Evolutionary conservation across 352 stramenopile genomes (phyloP), one percentile per base, ranked within the genome.

Genomic region (Elongisporangium prolatum): DNA sequence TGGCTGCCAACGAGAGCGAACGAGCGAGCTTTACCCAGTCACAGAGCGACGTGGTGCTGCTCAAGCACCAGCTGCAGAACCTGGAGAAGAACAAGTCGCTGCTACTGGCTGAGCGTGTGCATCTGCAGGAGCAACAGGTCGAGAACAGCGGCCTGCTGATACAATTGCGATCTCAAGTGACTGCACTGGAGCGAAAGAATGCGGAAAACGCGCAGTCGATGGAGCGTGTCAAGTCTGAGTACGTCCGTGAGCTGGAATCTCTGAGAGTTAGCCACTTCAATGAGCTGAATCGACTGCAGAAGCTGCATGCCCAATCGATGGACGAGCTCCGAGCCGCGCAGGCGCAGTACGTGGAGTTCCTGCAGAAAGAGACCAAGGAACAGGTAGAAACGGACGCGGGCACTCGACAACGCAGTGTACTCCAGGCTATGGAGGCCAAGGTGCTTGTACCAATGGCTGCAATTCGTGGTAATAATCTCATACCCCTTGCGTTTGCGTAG

Each of bases 11-110:
- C 13, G 71, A 84, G 1, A 67, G 65, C 2, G 75, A 93, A 40
- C 70, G 66, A 2, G 60, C 60, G 13, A 54, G 61, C 0, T 67
- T 56, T 13, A 59, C 61, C 0, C 67, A 84, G 21, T 61, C 85
- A 11, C 75, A 72, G 10, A 71, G 58, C 16, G 77, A 90, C 20
- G 54, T 90, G n/a, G 73, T 74, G 25, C 63, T 75, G 34, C 74
- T 89, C 16, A 88, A 88, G 34, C 61, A 78, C 21, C 71, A 89
- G 52, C 58, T 87, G 0, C 65, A 77, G 28, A 68, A 48, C 2
- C 59, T 77, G 3, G 73, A 88, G 21, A 88, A 78, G 56, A 72
- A 56, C 44, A 74, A 78, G 21, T 60, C 52, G 7, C 56, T 75
- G 34, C 54, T 87, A 3, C 47, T 76, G 10, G 55, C 67, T 3